A percentile compares a stretch with the other conserved stretches of the same genome.
phyloP scores from a whole-genome alignment of 2,329 filamentous ascomycete genomes.

The Colletotrichum abscissum region DNA sequence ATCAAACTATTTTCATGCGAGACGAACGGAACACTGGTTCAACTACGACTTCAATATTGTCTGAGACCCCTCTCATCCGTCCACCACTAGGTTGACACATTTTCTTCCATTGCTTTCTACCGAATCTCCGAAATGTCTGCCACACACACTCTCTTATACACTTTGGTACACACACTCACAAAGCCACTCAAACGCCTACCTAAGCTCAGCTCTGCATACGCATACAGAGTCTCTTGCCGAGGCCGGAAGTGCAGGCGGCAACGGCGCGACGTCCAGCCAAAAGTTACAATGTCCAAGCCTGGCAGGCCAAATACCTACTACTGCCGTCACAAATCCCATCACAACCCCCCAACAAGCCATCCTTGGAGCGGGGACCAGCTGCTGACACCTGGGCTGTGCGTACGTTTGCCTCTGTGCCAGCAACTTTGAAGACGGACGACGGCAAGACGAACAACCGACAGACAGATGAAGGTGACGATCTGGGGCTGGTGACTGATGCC shows the following conservation, averaged over 20 bases:
- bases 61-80: conserved; percentile 24
- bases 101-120: conserved; percentile 26
- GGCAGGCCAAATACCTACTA: conserved; percentile 12
- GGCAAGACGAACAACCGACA: conserved; percentile 8
- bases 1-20: conserved; percentile 16
- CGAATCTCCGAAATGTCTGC: conserved; percentile 24
- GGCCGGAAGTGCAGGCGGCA: conserved; percentile 33
- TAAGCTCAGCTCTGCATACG: conserved; percentile 29
- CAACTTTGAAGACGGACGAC: conserved; percentile 7
- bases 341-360: neutral
- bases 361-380: conserved; percentile 27
- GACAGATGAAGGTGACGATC: conserved; percentile 16
- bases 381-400: conserved; percentile 30
- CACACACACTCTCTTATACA: neutral
- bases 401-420: conserved; percentile 13
- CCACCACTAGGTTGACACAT: neutral
- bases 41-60: conserved; percentile 23
- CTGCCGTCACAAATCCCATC: conserved; percentile 4
- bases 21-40: conserved; percentile 5
- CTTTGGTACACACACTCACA: neutral
- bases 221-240: conserved; percentile 29
- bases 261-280: conserved; percentile 25
- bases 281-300: conserved; percentile 18
- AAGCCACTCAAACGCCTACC: neutral
- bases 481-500: conserved; percentile 29